phyloP scores from a whole-genome alignment of 2,329 filamentous ascomycete genomes.

The Aspergillus sp. region DNA sequence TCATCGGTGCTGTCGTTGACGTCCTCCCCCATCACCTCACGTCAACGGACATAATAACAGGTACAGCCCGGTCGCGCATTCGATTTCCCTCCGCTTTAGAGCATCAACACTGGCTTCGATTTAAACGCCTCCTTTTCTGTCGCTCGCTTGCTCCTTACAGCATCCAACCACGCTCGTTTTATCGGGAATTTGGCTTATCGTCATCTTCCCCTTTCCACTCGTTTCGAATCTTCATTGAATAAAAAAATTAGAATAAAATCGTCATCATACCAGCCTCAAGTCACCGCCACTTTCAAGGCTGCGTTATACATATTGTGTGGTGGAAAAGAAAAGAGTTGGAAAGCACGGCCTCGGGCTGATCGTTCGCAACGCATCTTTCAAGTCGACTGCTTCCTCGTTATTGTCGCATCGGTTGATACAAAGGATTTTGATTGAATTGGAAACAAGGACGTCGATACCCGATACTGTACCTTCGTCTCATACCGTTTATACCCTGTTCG shows the following conservation, averaged over 20 bases:
- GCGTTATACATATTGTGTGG: neutral
- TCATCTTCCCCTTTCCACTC: slow-evolving; percentile 14
- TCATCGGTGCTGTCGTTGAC: neutral
- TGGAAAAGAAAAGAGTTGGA: no score
- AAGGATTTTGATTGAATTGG: no score
- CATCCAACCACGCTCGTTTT: slow-evolving; percentile 21
- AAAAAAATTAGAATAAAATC: no score
- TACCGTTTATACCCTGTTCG: slow-evolving; percentile 5
- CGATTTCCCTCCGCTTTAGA: neutral
- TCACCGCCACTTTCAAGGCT: neutral
- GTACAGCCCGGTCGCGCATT: neutral
- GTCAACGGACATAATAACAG: neutral
- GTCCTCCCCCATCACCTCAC: neutral
- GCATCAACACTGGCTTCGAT: neutral
- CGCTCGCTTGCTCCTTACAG: slow-evolving; percentile 17
- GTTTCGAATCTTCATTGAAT: slow-evolving; percentile 6
- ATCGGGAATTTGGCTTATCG: neutral
- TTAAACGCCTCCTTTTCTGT: slow-evolving; percentile 4
- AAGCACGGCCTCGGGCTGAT: no score
- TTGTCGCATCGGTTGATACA: no score
- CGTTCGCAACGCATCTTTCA: no score
- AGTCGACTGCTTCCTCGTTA: no score
- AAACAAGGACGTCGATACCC: neutral
- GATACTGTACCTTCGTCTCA: neutral
- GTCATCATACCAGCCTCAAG: no score